A percentile compares a stretch with the other conserved stretches of the same genome.
Evolutionary conservation across 1,284 basidiomycete genomes (phyloP).

Genomic region (Uromyces viciae-fabae): DNA sequence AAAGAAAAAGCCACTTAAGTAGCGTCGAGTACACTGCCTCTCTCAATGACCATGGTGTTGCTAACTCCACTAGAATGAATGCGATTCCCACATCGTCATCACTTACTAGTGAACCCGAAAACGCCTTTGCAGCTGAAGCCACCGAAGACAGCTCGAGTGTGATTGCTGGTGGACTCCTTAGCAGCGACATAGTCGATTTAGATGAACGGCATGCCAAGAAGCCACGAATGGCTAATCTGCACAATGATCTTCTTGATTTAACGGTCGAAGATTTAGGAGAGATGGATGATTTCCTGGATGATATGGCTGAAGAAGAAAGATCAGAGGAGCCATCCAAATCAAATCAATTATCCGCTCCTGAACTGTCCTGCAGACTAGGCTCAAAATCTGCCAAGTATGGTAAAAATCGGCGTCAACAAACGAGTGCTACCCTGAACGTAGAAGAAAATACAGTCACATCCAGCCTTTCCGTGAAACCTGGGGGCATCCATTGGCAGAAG

Average conservation of each 20-base stretch:
- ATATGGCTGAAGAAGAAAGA: conserved; percentile 6
- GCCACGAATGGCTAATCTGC: conserved; percentile 30
- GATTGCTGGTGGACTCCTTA: conserved; percentile 30
- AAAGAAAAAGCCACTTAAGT: conserved; percentile 19
- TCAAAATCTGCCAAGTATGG: not conserved
- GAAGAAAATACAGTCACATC: conserved; percentile 1
- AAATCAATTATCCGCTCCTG: not conserved
- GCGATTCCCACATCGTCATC: conserved; percentile 26
- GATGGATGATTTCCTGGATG: conserved; percentile 7
- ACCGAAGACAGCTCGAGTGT: conserved; percentile 4
- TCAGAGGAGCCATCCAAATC: not conserved
- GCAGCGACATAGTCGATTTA: conserved; percentile 20
- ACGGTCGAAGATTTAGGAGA: conserved; percentile 30
- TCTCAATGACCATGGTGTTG: not conserved
- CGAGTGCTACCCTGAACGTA: not conserved
- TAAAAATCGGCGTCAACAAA: conserved; percentile 4
- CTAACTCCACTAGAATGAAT: not conserved
- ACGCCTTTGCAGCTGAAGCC: not conserved
- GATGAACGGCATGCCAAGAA: conserved; percentile 32
- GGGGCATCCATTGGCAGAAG: conserved; percentile 35
- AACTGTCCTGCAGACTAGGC: not conserved
- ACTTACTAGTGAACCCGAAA: not conserved
- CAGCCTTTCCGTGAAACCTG: not conserved
- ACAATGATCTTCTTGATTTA: conserved; percentile 26
- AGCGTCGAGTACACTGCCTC: not conserved